Base-by-base conservation (phyloP, 2,329 filamentous ascomycete genomes). In the Westerdykella aurantiaca region DNA sequence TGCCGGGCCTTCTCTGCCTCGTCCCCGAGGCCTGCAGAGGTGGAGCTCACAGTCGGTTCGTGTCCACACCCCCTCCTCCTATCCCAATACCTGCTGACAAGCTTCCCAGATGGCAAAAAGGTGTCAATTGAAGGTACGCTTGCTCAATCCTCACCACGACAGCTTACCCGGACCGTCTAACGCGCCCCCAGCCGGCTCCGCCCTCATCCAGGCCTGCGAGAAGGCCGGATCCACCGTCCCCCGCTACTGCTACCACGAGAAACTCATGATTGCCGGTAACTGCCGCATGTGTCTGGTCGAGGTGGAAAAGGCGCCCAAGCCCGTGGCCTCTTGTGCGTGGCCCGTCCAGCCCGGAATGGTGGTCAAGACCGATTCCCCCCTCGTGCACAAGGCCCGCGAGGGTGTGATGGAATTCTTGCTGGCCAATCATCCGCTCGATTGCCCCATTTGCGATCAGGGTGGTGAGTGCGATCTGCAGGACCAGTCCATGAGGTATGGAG, bases 241-340 rank as follows among this genome's bases (percentile, higher is more conserved):
- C 58, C 89, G 90, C 88, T 96, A 95, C 73, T 97, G 91, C 75
- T 97, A 97, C 73, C 91, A 96, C 80, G 91, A 97, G 86, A 97
- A 98, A 75, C 80, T 98, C 58, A 89, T 95, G 85, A 95, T 98
- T 78, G 93, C 93, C 64, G 93, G 93, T 72, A 98, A 97, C 74
- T 98, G 93, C 74, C 89, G 93, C 76, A 98, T 98, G 93, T 98
- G 93, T 73, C 76, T 98, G 65, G 93, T 98, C 65, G 93, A 98
- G 77, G 93, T 98, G 56, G 93, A 97, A 75, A 82, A 83, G 72
- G 87, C 88, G 48, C 93, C 93, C 47, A 98, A 98, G 75, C 93
- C 93, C 48, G 90, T 97, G 45, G 93, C 93, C 60, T 98, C 93
- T 51, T 98, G 93, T 72, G 93, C 93, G 58, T 98, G 93, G 93